Percentiles rank a stretch among this genome's conserved stretches.
Evolutionary conservation across 176 grass and related monocot species (phyloP).

Genomic region (Aegilops tauschii): DNA sequence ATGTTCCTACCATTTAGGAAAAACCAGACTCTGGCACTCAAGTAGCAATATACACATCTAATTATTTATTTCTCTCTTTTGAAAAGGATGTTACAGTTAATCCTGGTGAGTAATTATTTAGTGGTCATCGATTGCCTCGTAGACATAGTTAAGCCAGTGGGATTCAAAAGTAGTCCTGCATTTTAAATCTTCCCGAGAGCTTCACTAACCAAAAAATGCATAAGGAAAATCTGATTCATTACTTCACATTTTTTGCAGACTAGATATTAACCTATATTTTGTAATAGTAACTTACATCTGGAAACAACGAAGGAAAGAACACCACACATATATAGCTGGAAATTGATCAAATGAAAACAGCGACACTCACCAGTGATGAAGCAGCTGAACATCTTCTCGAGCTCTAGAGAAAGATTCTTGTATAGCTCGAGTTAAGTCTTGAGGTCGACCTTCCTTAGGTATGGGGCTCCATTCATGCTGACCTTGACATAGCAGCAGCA

Average conservation of each 20-base stretch:
- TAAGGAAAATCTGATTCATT: neutral
- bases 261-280: neutral
- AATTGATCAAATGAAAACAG: neutral
- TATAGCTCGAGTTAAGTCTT: slow-evolving; percentile 60
- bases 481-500: slow-evolving; percentile 65
- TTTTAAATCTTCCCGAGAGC: neutral
- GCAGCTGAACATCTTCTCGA: slow-evolving; percentile 82
- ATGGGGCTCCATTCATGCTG: slow-evolving; percentile 77
- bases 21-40: neutral
- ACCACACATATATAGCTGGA: neutral
- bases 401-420: slow-evolving; percentile 53
- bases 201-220: neutral
- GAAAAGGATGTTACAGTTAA: neutral
- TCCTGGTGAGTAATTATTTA: too few relatives aligned
- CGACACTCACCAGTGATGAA: slow-evolving; percentile 59
- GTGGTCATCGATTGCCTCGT: neutral
- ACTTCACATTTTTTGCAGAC: neutral
- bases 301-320: neutral
- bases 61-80: neutral
- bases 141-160: neutral
- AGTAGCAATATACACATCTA: neutral
- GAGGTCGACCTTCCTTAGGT: slow-evolving; percentile 76
- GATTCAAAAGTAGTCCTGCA: neutral
- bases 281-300: neutral
- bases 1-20: neutral